Evolutionary conservation across 2,329 filamentous ascomycete genomes (phyloP), one percentile per base, ranked within the genome.

Genomic region (Pseudogymnoascus sp.): DNA sequence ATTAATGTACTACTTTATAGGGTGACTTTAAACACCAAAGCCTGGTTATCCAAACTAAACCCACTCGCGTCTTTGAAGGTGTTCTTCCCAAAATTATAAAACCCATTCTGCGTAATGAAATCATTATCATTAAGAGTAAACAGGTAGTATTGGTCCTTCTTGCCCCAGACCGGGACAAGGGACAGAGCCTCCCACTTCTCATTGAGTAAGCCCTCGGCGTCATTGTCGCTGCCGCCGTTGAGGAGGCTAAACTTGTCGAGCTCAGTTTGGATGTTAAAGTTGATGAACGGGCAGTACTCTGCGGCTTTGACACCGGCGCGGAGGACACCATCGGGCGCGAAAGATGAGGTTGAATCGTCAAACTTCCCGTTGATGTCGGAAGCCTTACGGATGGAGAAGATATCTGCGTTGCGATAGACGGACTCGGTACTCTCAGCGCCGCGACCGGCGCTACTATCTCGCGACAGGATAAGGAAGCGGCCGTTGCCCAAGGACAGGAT

Each of bases 131-230:
- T 88, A 59, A 89, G 74, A 11, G 81, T 83, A 65, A 91, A 82
- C 35, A 91, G 71, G 70, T 85, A 90, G 73, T 84, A 90, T 74
- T 89, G 83, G 26, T 83, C 81, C 63, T 82, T 78, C 21, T 72
- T 70, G 2, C 74, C 72, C 62, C 72, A 72, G 6, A 84, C 81
- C 0, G 86, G 86, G 2, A 85, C 79, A 24, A 90, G 71, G 2
- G 84, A 82, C 59, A 91, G 74, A 19, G 82, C 84, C 76, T 92
- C 88, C 88, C 88, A 91, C 71, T 91, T 91, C 78, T 91, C 88
- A 69, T 91, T 90, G 71, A 91, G 71, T 37, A 91, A 74, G 0
- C 73, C 75, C 38, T 42, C 38, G 0, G 74, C 69, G 69, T 88
- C 82, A 67, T 86, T 81, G 21, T 42, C 38, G 0, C 74, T 75